Percentiles rank a stretch among this genome's conserved stretches.
Evolutionary conservation across 108 stramenopile genomes (phyloP).

Genomic region (Discostella pseudostelligera): DNA sequence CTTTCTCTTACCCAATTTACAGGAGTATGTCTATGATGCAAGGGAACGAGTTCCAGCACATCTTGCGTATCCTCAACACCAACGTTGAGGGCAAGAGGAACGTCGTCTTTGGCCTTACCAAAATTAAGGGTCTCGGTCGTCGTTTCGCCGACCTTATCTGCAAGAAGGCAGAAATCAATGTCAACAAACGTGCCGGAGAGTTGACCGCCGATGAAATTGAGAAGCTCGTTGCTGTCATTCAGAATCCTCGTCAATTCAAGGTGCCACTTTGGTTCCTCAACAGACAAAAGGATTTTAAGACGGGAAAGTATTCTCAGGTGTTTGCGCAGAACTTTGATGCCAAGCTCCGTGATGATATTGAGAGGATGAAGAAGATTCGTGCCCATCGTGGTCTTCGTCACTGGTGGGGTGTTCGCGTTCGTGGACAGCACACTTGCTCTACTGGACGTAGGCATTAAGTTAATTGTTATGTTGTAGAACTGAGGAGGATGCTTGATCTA

Average conservation of each 20-base stretch:
- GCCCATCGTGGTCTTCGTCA: conserved; percentile 99
- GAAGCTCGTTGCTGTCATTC: conserved; percentile 98
- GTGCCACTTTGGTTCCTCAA: conserved; percentile 99
- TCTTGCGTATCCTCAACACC: conserved; percentile 99
- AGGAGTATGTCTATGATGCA: conserved; percentile 82
- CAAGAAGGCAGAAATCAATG: conserved; percentile 99
- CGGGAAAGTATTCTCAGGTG: conserved; percentile 97
- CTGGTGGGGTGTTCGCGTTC: conserved; percentile 99
- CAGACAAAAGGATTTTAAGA: conserved; percentile 99
- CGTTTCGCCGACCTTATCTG: conserved; percentile 98
- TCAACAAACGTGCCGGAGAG: conserved; percentile 98
- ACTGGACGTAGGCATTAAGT: conserved; percentile 92
- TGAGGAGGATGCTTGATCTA: background rate
- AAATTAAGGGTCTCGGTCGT: conserved; percentile 98
- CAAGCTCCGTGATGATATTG: conserved; percentile 99
- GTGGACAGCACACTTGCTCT: conserved; percentile 99
- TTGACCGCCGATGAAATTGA: conserved; percentile 99
- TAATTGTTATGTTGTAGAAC: background rate
- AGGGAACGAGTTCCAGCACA: conserved; percentile 99
- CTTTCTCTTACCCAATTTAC: background rate
- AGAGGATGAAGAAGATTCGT: conserved; percentile 97
- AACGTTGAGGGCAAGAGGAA: conserved; percentile 99
- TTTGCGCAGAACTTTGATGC: conserved; percentile 96
- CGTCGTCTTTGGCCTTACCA: conserved; percentile 97
- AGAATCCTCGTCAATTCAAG: conserved; percentile 98